Evolutionary conservation across 768 basidiomycete genomes (phyloP), one percentile per base, ranked within the genome.

Genomic region (Termitomyces titanicus): DNA sequence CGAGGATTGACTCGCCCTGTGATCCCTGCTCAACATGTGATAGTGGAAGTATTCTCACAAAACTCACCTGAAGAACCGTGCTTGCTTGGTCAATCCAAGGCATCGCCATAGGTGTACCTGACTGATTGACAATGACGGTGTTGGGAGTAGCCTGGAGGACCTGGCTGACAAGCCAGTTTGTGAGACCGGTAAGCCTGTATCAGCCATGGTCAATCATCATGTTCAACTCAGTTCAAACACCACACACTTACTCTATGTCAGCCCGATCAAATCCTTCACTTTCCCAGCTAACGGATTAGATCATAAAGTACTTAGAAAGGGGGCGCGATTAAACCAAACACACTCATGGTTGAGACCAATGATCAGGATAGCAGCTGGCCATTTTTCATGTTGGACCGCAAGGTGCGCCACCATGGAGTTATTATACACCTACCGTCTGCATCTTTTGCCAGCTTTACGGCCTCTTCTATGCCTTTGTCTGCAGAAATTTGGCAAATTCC

Each of bases 241-340:
- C 50, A 64, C 67, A 38, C 55, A 79, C 76, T 73, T 55, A 79
- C 76, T 73, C 71, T 61, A 79, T 68, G 57, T 77, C 64, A 11
- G 71, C 63, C 39, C 85, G 72, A 63, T 87, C 85, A 57, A 78
- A 79, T 2, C 82, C 83, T 70, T 86, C 85, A 40, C 77, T 79
- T 64, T 87, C 84, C 74, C 75, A 67, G 35, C 70, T 69, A 47
- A 25, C 4, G 18, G 47, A 47, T 18, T 17, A 40, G 42, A 47
- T 47, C 37, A 56, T 25, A 17, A 35, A 20, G 11, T 34, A 29
- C n/a, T 22, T 22, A 2, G 10, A 48, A n/a, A 5, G 20, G 25
- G n/a, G 12, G 24, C 27, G 3, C 27, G 22, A 17, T 34, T 11
- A 31, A 13, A n/a, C 11, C 5, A 35, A 6, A 66, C 73, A 7